Evolutionary conservation across 2,329 filamentous ascomycete species (phyloP).

Genomic region (Diaporthe citrichinensis): DNA sequence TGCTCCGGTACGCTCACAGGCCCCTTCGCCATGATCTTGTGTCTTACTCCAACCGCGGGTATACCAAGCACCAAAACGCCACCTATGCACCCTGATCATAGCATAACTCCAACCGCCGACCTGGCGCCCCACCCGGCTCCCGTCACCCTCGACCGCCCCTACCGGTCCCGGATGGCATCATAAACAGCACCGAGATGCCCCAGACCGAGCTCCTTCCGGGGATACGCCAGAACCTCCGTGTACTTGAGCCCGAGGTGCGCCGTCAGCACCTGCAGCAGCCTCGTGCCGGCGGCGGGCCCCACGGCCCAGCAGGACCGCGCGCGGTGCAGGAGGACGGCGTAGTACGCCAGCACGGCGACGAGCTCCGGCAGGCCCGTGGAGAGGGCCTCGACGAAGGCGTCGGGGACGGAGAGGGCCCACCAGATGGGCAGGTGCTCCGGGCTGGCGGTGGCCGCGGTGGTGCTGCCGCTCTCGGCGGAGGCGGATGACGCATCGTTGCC

Average conservation of each 20-base stretch:
- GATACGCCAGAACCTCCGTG: constrained; percentile 18
- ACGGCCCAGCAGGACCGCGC: constrained; percentile 19
- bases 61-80: constrained; percentile 10
- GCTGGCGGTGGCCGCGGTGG: neutral
- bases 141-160: neutral
- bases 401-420: constrained; percentile 22
- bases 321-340: constrained; percentile 20
- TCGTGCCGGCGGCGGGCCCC: constrained; percentile 7
- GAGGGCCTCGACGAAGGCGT: constrained; percentile 19
- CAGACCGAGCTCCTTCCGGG: constrained; percentile 4
- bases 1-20: neutral
- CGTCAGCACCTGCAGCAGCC: constrained; percentile 13
- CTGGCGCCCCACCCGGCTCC: neutral
- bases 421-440: constrained; percentile 14
- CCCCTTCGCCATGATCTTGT: neutral
- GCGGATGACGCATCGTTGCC: neutral
- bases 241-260: constrained; percentile 19
- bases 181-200: constrained; percentile 10
- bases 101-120: neutral
- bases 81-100: neutral
- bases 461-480: neutral
- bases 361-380: constrained; percentile 17
- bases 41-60: neutral
- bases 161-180: neutral
- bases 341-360: constrained; percentile 30